Conservation (phyloP, 257 asterid species). For the Anisodus tanguticus region DNA sequence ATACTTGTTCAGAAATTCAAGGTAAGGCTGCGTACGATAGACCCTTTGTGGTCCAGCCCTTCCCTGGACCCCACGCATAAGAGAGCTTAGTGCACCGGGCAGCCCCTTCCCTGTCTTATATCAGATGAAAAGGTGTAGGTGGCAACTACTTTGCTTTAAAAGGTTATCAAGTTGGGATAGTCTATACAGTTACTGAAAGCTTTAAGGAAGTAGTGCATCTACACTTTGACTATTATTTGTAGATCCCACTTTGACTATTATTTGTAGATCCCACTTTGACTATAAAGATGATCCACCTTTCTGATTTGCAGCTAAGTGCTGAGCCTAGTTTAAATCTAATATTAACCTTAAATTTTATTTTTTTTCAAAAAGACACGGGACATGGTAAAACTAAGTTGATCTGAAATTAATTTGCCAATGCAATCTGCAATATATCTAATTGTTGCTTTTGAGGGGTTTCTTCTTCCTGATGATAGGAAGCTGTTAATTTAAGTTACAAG, state of each 20-base stretch:
- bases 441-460: constrained; percentile 24
- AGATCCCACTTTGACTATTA: not conserved
- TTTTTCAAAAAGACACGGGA: constrained; percentile 1
- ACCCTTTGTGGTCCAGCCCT: too few species aligned
- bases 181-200: constrained; percentile 12
- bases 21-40: too few species aligned
- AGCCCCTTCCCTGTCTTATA: not conserved
- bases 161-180: not conserved
- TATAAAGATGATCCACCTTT: not conserved
- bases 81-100: too few species aligned
- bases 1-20: not conserved
- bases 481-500: not conserved
- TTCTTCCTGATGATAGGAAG: constrained; percentile 1
- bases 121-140: not conserved
- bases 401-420: constrained; percentile 5
- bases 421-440: not conserved
- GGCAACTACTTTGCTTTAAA: constrained; percentile 13
- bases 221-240: not conserved
- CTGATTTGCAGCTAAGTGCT: not conserved
- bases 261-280: not conserved
- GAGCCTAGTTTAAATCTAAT: constrained; percentile 6
- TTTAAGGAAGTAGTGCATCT: not conserved
- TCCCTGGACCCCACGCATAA: too few species aligned
- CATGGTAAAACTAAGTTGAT: constrained; percentile 17
- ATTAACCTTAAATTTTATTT: not conserved